Evolutionary conservation across 345 rosid genomes (phyloP).

Genomic region (Aegle marmelos): DNA sequence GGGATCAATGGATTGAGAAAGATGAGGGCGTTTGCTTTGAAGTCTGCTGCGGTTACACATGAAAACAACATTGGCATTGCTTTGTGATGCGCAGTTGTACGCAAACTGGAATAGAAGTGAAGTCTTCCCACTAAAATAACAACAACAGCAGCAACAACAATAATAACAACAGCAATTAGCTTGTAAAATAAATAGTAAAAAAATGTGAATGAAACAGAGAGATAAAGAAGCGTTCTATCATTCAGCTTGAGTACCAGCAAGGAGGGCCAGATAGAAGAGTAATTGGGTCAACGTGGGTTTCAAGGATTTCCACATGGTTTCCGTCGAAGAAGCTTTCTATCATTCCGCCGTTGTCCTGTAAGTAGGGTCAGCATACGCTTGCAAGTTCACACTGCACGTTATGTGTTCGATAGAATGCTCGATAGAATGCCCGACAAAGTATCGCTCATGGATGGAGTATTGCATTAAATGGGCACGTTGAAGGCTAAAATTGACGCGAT

Average conservation of each 20-base stretch:
- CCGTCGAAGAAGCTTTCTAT: constrained; percentile 46
- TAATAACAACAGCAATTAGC: background rate
- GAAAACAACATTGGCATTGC: constrained; percentile 49
- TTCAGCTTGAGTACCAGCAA: constrained; percentile 35
- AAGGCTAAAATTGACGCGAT: too few species aligned
- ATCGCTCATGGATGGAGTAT: too few species aligned
- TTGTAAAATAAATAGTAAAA: background rate
- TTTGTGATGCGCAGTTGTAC: constrained; percentile 38
- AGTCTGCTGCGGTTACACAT: constrained; percentile 62
- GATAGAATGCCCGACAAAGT: too few species aligned
- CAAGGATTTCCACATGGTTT: constrained; percentile 11
- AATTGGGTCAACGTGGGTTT: constrained; percentile 22
- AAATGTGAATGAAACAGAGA: background rate
- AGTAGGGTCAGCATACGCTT: too few species aligned
- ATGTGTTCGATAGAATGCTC: too few species aligned
- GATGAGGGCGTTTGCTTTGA: constrained; percentile 65
- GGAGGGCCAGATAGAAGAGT: constrained; percentile 77
- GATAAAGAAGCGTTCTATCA: background rate
- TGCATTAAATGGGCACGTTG: too few species aligned
- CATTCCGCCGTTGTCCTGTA: constrained; percentile 16
- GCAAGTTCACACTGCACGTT: too few species aligned
- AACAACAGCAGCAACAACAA: background rate
- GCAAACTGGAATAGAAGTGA: constrained; percentile 84
- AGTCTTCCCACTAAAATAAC: constrained; percentile 70
- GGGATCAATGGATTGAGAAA: constrained; percentile 70